Conservation (phyloP, 805 yeast genomes). For the Cyberlindnera nakhonratchasimensis region DNA sequence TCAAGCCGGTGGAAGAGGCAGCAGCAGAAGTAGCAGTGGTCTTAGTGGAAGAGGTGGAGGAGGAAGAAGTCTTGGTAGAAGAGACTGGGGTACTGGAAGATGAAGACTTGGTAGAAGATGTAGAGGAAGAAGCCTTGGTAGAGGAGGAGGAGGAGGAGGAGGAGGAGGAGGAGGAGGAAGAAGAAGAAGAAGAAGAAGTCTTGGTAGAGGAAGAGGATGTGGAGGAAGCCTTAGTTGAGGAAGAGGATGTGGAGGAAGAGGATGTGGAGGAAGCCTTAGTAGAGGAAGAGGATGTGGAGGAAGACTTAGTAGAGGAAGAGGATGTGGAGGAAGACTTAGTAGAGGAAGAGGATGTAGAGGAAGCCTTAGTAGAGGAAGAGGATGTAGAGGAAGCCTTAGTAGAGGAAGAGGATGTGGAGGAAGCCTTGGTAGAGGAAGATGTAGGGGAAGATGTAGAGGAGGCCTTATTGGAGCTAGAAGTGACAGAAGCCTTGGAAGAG, state of each 20-base stretch:
- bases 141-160: slow-evolving; percentile 21
- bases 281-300: slow-evolving; percentile 3
- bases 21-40: slow-evolving; percentile 15
- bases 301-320: not conserved
- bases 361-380: slow-evolving; percentile 1
- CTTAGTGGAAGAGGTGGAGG: slow-evolving; percentile 14
- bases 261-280: not conserved
- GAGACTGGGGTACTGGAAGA: slow-evolving; percentile 23
- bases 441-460: slow-evolving; percentile 2
- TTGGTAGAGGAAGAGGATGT: slow-evolving; percentile 11
- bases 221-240: slow-evolving; percentile 3
- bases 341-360: slow-evolving; percentile 9
- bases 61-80: slow-evolving; percentile 9
- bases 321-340: not conserved
- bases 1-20: slow-evolving; percentile 22
- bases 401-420: slow-evolving; percentile 9
- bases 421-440: slow-evolving; percentile 8
- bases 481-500: slow-evolving; percentile 1
- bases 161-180: slow-evolving; percentile 20
- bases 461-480: not conserved
- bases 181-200: slow-evolving; percentile 11
- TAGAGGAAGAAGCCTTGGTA: slow-evolving; percentile 10
- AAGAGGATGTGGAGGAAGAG: slow-evolving; percentile 1
- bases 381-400: not conserved
- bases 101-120: slow-evolving; percentile 20